Evolutionary conservation across 768 basidiomycete species (phyloP).

Genomic region (Cyathus striatus): DNA sequence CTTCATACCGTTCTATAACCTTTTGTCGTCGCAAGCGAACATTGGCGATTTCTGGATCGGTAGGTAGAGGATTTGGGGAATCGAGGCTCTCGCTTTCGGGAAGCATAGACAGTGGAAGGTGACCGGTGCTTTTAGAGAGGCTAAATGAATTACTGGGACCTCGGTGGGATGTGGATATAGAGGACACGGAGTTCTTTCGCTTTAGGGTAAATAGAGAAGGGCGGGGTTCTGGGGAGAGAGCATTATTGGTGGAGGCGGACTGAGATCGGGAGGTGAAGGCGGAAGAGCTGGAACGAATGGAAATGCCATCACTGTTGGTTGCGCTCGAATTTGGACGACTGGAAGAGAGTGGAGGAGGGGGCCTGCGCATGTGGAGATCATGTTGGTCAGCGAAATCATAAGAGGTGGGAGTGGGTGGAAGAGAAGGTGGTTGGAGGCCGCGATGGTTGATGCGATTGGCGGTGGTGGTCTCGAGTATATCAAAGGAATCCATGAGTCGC

Average conservation of each 20-base stretch:
- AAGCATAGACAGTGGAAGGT: slow-evolving; percentile 30
- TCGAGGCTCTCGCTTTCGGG: slow-evolving; percentile 10
- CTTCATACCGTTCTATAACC: slow-evolving; percentile 62
- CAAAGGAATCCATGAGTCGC: slow-evolving; percentile 63
- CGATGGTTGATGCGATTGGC: slow-evolving; percentile 37
- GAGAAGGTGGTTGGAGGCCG: slow-evolving; percentile 22
- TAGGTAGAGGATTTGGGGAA: slow-evolving; percentile 13
- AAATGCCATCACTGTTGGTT: slow-evolving; percentile 34
- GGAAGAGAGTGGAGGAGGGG: slow-evolving; percentile 13
- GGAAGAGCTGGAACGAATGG: slow-evolving; percentile 38
- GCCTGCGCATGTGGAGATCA: slow-evolving; percentile 30
- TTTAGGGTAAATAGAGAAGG: slow-evolving; percentile 18
- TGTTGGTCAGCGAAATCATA: too few species aligned
- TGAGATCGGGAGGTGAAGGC: slow-evolving; percentile 34
- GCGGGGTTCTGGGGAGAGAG: slow-evolving; percentile 21
- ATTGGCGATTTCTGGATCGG: slow-evolving; percentile 53
- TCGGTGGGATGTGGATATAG: slow-evolving; percentile 36
- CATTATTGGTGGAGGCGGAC: slow-evolving; percentile 31
- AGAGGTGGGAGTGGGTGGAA: too few species aligned
- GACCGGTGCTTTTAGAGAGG: slow-evolving; percentile 36
- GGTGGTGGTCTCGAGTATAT: slow-evolving; percentile 56
- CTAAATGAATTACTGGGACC: slow-evolving; percentile 15
- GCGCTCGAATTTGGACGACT: slow-evolving; percentile 13
- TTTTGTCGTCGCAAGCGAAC: slow-evolving; percentile 62
- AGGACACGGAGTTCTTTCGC: slow-evolving; percentile 48